Base-by-base conservation (phyloP, 768 basidiomycete genomes). In the Panus rudis region DNA sequence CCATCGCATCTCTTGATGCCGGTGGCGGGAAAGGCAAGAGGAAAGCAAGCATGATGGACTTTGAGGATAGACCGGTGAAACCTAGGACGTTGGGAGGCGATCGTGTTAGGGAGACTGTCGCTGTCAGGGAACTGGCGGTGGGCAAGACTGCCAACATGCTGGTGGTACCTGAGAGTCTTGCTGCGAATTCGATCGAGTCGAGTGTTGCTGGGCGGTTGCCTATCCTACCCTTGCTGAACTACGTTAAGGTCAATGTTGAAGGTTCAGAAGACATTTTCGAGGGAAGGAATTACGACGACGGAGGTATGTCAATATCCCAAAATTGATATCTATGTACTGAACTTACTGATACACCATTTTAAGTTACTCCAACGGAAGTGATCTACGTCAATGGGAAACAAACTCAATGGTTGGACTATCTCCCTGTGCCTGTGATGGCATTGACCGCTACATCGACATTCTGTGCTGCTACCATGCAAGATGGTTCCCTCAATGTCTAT, bases 341-440 rank as follows among this genome's bases (percentile, higher is more conserved):
- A 16, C 5, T 44, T 4, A 14, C 37, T 32, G 6, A 20, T 37
- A 38, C 26, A 47, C 23, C 6, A 16, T 25, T 7, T 20, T n/a
- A 4, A 37, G 19, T 23, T 44, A 43, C 43, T n/a, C 69, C 72
- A 4, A 73, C 76, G 14, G 90, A 92, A 54, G 71, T 97, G 13
- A 64, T 75, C 5, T 79, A 79, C 46, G 64, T 76, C 42, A 75
- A 67, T 54, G 72, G 75, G 25, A 81, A 79, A 64, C 76, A 82
- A 46, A 84, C 79, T 10, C 79, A 85, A 42, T 98, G 93, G 92
- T 62, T 93, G 33, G 93, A 97, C 62, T 98, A 87, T 63, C 55
- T 94, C 6, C 79, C 86, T 1, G 77, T 75, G 2, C 81, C 84
- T 20, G 79, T 78, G n/a, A 59, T 93, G 13, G 66, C 71, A 1